These are phyloP conservation scores for Pseudogymnoascus sp. DNA, from an alignment of 2,329 filamentous ascomycete genomes.

Conservation along the genomic window DNA sequence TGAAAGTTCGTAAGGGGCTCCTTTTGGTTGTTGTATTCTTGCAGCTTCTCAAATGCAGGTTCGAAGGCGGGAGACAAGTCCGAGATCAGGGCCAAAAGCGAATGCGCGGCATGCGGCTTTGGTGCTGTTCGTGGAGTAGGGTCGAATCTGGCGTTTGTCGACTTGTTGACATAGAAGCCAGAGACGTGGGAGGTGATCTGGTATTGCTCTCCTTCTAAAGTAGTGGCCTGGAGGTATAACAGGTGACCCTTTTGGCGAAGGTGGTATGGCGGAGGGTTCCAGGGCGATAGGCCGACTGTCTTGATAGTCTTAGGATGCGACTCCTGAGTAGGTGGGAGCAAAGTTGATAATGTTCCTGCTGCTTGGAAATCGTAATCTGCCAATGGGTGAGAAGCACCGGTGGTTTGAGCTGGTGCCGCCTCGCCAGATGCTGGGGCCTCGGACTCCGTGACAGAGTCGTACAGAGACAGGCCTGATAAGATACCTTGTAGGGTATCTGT, in stretches of 20 bases:
- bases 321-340: slow-evolving; percentile 60
- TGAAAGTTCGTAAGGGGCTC: slow-evolving; percentile 91
- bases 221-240: slow-evolving; percentile 80
- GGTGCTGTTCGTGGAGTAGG: slow-evolving; percentile 71
- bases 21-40: slow-evolving; percentile 75
- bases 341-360: slow-evolving; percentile 56
- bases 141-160: slow-evolving; percentile 90
- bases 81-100: slow-evolving; percentile 70
- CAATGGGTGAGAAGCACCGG: slow-evolving; percentile 45
- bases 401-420: slow-evolving; percentile 31
- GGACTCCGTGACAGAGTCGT: slow-evolving; percentile 61
- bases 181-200: slow-evolving; percentile 91
- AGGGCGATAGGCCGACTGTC: slow-evolving; percentile 76
- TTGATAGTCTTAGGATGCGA: slow-evolving; percentile 84
- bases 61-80: slow-evolving; percentile 78
- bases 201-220: slow-evolving; percentile 88
- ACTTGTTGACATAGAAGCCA: slow-evolving; percentile 96
- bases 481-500: slow-evolving; percentile 83
- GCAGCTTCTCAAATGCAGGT: slow-evolving; percentile 64
- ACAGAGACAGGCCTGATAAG: slow-evolving; percentile 74
- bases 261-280: slow-evolving; percentile 93
- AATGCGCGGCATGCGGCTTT: slow-evolving; percentile 75
- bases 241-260: slow-evolving; percentile 87
- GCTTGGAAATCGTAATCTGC: slow-evolving; percentile 71
- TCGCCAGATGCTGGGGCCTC: slow-evolving; percentile 26